These are phyloP conservation scores for Ganoderma meredithae DNA, from an alignment of 1,284 basidiomycete genomes.

Conservation along the genomic window DNA sequence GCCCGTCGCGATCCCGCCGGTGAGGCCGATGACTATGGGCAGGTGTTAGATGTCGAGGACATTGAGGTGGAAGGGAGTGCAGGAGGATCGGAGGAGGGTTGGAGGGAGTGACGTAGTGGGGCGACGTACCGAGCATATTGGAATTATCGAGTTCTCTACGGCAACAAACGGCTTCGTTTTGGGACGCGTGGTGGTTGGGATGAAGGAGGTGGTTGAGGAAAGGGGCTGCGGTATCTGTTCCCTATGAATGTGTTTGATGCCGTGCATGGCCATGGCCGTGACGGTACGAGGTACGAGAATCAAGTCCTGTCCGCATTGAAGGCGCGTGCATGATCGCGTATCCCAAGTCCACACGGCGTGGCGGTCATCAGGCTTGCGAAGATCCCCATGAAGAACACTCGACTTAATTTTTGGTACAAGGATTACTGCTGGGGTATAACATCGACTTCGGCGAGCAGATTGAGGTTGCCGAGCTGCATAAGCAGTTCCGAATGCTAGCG, in stretches of 20 bases:
- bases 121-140: conserved; percentile 29
- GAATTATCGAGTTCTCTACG: background rate
- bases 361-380: background rate
- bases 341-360: background rate
- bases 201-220: conserved; percentile 1
- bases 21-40: conserved; percentile 87
- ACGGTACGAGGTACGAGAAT: conserved; percentile 8
- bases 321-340: conserved; percentile 17
- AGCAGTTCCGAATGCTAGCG: background rate
- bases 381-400: background rate
- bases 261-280: conserved; percentile 18
- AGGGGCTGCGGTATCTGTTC: conserved; percentile 9
- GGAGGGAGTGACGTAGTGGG: conserved; percentile 12
- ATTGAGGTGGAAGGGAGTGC: background rate
- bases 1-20: conserved; percentile 96
- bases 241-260: conserved; percentile 13
- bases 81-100: background rate
- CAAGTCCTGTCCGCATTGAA: conserved; percentile 1
- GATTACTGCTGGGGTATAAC: conserved; percentile 13
- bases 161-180: background rate
- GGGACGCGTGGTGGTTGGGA: background rate
- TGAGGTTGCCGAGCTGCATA: background rate
- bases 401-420: background rate
- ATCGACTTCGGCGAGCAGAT: conserved; percentile 13
- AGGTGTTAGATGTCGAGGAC: background rate